These are phyloP conservation scores for Claviceps purpurea DNA, from an alignment of 2,329 filamentous ascomycete species.

Conservation along the genomic window DNA sequence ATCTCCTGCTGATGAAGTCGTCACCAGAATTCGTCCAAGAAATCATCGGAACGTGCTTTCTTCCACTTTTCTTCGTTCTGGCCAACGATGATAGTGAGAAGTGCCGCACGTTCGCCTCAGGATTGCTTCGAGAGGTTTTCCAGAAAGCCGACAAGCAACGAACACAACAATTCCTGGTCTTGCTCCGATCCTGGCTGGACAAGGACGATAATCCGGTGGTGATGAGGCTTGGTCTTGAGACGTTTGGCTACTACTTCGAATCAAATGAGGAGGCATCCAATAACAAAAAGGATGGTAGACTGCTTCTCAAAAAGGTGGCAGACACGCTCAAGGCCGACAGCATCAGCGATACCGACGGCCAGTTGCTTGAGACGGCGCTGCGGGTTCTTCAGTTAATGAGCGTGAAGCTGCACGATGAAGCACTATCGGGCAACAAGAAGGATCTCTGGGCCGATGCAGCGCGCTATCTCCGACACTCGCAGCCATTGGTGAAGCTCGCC, in stretches of 20 bases:
- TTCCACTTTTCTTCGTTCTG: conserved; percentile 72
- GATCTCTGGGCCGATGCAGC: conserved; percentile 60
- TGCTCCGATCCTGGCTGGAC: conserved; percentile 64
- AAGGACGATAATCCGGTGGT: conserved; percentile 61
- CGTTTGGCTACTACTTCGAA: conserved; percentile 75
- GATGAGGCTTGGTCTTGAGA: conserved; percentile 60
- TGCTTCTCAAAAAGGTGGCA: conserved; percentile 43
- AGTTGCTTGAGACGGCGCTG: conserved; percentile 62
- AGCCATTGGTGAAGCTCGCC: conserved; percentile 62
- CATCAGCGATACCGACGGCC: conserved; percentile 44
- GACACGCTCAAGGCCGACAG: conserved; percentile 42
- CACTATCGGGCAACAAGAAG: conserved; percentile 46
- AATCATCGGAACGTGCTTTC: conserved; percentile 67
- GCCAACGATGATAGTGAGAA: conserved; percentile 80
- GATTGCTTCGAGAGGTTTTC: conserved; percentile 71
- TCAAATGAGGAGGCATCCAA: conserved; percentile 43
- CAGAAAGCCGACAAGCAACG: conserved; percentile 62
- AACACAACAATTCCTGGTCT: conserved; percentile 52
- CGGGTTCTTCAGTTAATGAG: conserved; percentile 55
- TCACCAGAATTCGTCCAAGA: conserved; percentile 73
- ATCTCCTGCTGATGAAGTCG: conserved; percentile 75
- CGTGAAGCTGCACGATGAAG: conserved; percentile 48
- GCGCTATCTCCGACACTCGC: conserved; percentile 56
- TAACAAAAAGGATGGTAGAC: conserved; percentile 53
- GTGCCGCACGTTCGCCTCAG: conserved; percentile 70